Evolutionary conservation across 1,284 basidiomycete species (phyloP).

Genomic region (Ganoderma resinaceum): DNA sequence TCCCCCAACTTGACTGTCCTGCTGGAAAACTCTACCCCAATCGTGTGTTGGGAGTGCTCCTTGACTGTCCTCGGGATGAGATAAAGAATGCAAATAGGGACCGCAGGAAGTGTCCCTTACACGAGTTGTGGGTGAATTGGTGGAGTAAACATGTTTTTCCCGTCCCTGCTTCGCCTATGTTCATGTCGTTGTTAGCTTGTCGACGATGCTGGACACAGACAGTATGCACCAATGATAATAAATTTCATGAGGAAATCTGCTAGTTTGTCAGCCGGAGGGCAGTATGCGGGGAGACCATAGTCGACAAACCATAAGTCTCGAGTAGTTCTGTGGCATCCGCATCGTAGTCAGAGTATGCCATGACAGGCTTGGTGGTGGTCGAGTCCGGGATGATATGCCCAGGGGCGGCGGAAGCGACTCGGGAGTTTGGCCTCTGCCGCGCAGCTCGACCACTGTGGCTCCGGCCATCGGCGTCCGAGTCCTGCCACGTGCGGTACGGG

Average conservation of each 20-base stretch:
- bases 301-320: conserved; percentile 85
- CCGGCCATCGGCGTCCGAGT: conserved; percentile 14
- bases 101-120: conserved; percentile 55
- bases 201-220: not conserved
- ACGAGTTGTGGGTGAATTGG: conserved; percentile 94
- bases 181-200: conserved; percentile 11
- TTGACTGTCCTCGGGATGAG: conserved; percentile 69
- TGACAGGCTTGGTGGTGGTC: conserved; percentile 17
- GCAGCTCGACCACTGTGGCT: conserved; percentile 31
- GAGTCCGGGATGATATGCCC: conserved; percentile 13
- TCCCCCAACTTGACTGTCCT: conserved; percentile 89
- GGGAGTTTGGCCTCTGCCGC: conserved; percentile 26
- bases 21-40: conserved; percentile 95
- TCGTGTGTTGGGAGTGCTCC: conserved; percentile 96
- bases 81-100: conserved; percentile 17
- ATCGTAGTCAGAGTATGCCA: conserved; percentile 60
- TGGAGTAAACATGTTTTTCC: conserved; percentile 97
- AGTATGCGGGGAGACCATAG: not conserved
- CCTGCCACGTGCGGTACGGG: conserved; percentile 18
- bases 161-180: conserved; percentile 90
- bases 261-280: conserved; percentile 13
- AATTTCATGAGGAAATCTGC: conserved; percentile 97
- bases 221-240: conserved; percentile 86
- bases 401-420: conserved; percentile 16
- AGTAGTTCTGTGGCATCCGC: conserved; percentile 87